These are phyloP conservation scores for Calonectria pauciramosa DNA, from an alignment of 2,329 filamentous ascomycete genomes.

Conservation along the genomic window DNA sequence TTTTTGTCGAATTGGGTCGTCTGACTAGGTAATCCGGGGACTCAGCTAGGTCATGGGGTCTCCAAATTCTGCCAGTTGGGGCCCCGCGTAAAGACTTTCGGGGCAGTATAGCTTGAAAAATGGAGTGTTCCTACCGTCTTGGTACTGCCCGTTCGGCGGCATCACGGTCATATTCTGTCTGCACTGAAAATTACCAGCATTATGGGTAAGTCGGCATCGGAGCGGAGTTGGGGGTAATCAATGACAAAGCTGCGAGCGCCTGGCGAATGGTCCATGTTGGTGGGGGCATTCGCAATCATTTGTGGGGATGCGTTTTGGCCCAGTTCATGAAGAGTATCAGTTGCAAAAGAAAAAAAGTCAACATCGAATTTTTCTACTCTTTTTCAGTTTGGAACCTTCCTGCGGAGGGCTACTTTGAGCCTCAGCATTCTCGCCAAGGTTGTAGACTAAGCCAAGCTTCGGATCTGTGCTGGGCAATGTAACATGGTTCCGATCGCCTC, in stretches of 20 bases:
- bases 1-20: background rate
- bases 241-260: background rate
- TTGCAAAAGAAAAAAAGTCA: background rate
- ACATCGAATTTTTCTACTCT: background rate
- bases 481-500: background rate
- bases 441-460: background rate
- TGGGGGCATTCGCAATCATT: background rate
- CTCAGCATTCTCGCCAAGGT: background rate
- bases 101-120: conserved; percentile 1
- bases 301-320: background rate
- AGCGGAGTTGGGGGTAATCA: conserved; percentile 8
- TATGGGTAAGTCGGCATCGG: conserved; percentile 10
- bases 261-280: background rate
- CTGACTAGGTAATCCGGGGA: conserved; percentile 6
- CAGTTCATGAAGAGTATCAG: background rate
- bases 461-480: background rate
- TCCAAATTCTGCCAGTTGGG: conserved; percentile 2
- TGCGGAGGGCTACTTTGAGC: background rate
- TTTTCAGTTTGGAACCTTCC: background rate
- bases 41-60: conserved; percentile 8
- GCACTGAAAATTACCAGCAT: background rate
- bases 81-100: conserved; percentile 4
- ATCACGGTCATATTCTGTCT: conserved; percentile 10
- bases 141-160: conserved; percentile 4
- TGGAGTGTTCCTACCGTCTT: conserved; percentile 1